A percentile compares a stretch with the other conserved stretches of the same genome.
phyloP scores from a whole-genome alignment of 768 basidiomycete genomes.

The Leccinum arenicola region DNA sequence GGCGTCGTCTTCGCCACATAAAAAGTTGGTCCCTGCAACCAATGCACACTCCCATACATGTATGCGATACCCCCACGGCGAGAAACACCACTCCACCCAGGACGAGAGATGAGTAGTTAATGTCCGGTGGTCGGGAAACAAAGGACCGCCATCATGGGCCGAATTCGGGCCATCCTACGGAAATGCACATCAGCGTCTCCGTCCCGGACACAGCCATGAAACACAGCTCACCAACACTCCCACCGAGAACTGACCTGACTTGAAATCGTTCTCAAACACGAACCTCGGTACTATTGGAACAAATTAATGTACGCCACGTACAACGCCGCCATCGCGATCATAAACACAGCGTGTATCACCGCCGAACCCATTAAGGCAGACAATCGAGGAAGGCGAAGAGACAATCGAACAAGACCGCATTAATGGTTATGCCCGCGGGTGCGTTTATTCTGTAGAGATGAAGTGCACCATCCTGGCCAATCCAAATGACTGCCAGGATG shows the following conservation, averaged over 20 bases:
- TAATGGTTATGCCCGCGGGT: conserved; percentile 35
- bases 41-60: too few species aligned
- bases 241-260: conserved; percentile 45
- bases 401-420: conserved; percentile 40
- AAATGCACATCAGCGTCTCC: not conserved
- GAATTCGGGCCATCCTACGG: too few species aligned
- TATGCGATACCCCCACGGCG: too few species aligned
- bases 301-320: conserved; percentile 38
- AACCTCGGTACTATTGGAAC: conserved; percentile 45
- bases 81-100: too few species aligned
- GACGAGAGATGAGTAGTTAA: too few species aligned
- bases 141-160: too few species aligned
- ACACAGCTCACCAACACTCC: conserved; percentile 34
- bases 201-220: too few species aligned
- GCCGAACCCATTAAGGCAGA: conserved; percentile 45
- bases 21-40: not conserved
- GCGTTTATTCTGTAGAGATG: conserved; percentile 52
- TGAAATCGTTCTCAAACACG: conserved; percentile 40
- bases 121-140: too few species aligned
- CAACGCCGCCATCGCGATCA: conserved; percentile 38
- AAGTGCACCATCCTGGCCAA: conserved; percentile 60
- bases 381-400: conserved; percentile 32
- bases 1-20: not conserved
- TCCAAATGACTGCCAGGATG: conserved; percentile 52
- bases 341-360: conserved; percentile 56